Base-by-base conservation (phyloP, 1,284 basidiomycete genomes). In the Heliocybe sulcata region DNA sequence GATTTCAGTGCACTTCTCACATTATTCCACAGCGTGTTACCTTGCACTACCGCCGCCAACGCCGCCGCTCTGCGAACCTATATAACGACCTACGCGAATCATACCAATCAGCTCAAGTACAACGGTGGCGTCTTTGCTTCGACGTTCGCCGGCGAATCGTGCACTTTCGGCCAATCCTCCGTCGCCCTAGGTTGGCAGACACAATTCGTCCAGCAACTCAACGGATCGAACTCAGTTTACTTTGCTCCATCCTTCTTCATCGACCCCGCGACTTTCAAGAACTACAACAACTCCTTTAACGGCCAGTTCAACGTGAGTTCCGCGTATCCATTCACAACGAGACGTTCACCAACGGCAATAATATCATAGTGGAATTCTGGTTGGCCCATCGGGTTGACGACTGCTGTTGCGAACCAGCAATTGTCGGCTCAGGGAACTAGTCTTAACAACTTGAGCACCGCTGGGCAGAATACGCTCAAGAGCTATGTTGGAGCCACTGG, bases 101-200 rank as follows among this genome's bases (percentile, higher is more conserved):
- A 85, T 64, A 75, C 86, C 0, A 85, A 83, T 56, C 88, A 92
- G 64, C 72, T 90, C 51, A 74, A 72, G 56, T 81, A 79, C 60
- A 68, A 77, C 58, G 72, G 73, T 56, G 78, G 77, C 51, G 78
- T 83, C 11, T 78, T 92, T 52, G 85, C 87, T 1, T 87, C 87
- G 0, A 90, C 88, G 1, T 94, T 94, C 67, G 74, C 88, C 2
- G 91, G 91, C 19, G 84, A 90, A 60, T 69, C 75, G 48, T 92
- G 88, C 65, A 73, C 69, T 0, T 92, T 92, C 63, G 90, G 89
- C 52, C 79, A 80, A 61, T 66, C 59, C 11, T 79, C 70, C 52
- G 71, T 71, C n/a, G 59, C 69, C 1, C 66, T 76, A 1, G 86
- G 83, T 45, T 88, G 86, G 86, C 69, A 67, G 48, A 69, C 71